Evolutionary conservation across 371 early-diverging fungal genomes (phyloP).

Genomic region (Quaeritorhiza haematococci): DNA sequence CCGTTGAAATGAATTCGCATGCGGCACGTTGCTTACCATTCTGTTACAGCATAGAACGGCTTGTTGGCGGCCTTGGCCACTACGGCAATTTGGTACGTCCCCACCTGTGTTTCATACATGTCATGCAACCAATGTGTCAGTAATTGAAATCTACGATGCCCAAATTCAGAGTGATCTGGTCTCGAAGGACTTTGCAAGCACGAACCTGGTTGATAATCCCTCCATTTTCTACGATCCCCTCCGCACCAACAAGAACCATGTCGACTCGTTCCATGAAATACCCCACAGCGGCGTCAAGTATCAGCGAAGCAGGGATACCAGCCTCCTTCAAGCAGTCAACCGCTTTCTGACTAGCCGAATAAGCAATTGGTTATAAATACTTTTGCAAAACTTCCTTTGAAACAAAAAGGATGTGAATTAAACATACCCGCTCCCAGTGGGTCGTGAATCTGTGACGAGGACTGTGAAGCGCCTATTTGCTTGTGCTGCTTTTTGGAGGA

Average conservation of each 20-base stretch:
- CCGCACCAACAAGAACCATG: conserved; percentile 83
- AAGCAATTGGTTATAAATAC: background rate
- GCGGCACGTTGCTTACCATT: conserved; percentile 55
- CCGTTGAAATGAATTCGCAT: background rate
- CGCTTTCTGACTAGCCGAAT: conserved; percentile 45
- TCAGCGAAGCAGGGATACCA: conserved; percentile 81
- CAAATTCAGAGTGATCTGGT: background rate
- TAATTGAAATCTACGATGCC: conserved; percentile 1
- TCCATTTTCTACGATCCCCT: conserved; percentile 96
- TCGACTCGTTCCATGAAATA: conserved; percentile 91
- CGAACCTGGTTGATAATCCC: conserved; percentile 89
- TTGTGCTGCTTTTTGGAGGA: conserved; percentile 72
- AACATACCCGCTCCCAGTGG: conserved; percentile 52
- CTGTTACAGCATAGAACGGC: conserved; percentile 93
- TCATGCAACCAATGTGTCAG: conserved; percentile 8
- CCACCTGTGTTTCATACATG: conserved; percentile 46
- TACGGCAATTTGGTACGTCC: conserved; percentile 89
- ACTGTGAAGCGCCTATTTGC: conserved; percentile 71
- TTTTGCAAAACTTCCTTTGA: background rate
- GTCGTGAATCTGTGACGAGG: conserved; percentile 35
- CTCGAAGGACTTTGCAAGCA: conserved; percentile 2
- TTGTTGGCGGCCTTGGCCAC: conserved; percentile 88
- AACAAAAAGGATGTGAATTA: background rate
- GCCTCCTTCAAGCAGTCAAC: conserved; percentile 65
- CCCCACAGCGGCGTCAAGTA: conserved; percentile 90